Conservation (phyloP, 352 stramenopile genomes). For the Phytopythium sindhum region DNA sequence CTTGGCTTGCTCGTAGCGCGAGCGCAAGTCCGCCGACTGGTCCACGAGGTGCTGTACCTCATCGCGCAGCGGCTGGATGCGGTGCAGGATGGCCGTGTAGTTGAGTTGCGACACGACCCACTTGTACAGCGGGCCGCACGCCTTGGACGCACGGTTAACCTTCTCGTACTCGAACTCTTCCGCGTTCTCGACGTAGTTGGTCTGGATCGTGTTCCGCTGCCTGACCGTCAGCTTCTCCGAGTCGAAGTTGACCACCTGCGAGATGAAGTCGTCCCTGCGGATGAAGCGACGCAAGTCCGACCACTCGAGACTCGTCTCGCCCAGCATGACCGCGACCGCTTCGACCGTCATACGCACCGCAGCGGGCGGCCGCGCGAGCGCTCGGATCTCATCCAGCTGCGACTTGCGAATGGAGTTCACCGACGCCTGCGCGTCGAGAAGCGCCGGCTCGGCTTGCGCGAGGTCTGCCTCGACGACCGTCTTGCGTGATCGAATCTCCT, state of each 20-base stretch:
- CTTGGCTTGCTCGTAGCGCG: conserved; percentile 92
- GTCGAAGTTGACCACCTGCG: conserved; percentile 98
- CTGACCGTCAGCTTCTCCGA: conserved; percentile 94
- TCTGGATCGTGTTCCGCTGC: conserved; percentile 94
- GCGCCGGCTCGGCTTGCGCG: conserved; percentile 95
- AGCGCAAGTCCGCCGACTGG: conserved; percentile 89
- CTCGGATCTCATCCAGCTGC: conserved; percentile 98
- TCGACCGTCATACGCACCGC: conserved; percentile 97
- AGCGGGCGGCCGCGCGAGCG: conserved; percentile 92
- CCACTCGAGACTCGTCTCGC: conserved; percentile 96
- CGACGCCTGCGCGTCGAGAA: conserved; percentile 94
- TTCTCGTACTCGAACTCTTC: conserved; percentile 91
- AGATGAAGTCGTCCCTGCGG: conserved; percentile 98
- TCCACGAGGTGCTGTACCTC: conserved; percentile 98
- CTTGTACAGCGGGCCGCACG: conserved; percentile 98
- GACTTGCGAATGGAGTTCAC: conserved; percentile 98
- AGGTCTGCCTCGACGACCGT: conserved; percentile 96
- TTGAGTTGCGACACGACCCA: conserved; percentile 99
- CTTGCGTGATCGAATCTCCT: conserved; percentile 94
- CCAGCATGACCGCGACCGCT: conserved; percentile 98
- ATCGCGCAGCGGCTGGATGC: conserved; percentile 97
- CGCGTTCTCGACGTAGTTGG: conserved; percentile 94
- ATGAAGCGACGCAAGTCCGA: conserved; percentile 97
- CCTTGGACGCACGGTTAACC: conserved; percentile 93
- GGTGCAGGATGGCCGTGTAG: conserved; percentile 98